Base-by-base conservation (phyloP, 2,329 filamentous ascomycete genomes). In the Aspergillus unguis region DNA sequence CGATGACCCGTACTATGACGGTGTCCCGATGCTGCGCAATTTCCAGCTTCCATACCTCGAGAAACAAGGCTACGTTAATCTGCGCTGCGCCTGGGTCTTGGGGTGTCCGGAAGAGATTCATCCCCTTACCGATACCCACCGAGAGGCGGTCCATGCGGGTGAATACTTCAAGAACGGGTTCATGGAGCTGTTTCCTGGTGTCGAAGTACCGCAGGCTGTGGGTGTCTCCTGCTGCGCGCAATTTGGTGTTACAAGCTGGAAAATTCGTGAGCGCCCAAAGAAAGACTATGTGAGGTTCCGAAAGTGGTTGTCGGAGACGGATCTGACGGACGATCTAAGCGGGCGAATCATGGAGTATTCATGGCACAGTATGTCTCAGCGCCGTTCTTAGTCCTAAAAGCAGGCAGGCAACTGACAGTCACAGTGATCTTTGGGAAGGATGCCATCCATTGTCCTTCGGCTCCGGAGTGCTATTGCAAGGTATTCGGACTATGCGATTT, bases 401-500 rank as follows among this genome's bases (percentile, higher is more conserved):
- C n/a, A 25, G 26, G 9, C 50, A 5, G 40, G 3, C 2, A 5
- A 17, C 33, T 61, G 47, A 63, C 49, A 32, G 2, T 17, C 6
- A 35, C 8, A 82, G 80, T 84, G 56, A 81, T 84, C 8, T 85
- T 84, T 59, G 80, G 80, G 48, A 80, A 81, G 57, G 68, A 77
- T 26, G 65, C 77, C 5, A 76, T 85, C 1, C 77, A 85, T 59
- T 88, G 85, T 58, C 85, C 85, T 0, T 71, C 74, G 17, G 82
- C 82, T 1, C 69, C 75, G 42, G 78, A 81, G 6, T 88, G 85
- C 64, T 87, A 87, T 65, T 88, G 85, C 69, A 81, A 84, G 37
- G 77, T 83, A 11, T 88, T 84, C 60, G 85, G 85, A 0, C 60
- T 85, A 27, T 88, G 85, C 66, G 59, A 77, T 50, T 58, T 81